Evolutionary conservation across 306 rosid genomes (phyloP).

Genomic region (Quercus berberidifolia): DNA sequence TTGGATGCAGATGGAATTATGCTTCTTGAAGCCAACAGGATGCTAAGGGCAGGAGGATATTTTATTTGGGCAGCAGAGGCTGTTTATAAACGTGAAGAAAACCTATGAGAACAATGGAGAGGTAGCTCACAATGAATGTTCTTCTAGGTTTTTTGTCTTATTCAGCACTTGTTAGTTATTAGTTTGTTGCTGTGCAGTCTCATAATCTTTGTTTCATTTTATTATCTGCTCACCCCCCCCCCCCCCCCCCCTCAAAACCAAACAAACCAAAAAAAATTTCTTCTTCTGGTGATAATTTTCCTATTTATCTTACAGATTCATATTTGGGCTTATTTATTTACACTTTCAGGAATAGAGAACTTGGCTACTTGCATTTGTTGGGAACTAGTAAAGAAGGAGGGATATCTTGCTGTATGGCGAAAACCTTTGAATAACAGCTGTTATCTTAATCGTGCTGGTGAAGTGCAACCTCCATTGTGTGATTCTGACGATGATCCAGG

Average conservation of each 20-base stretch:
- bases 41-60: slow-evolving; percentile 83
- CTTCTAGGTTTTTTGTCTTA: background rate
- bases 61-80: slow-evolving; percentile 96
- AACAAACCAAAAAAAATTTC: no score
- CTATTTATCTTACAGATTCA: slow-evolving; percentile 7
- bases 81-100: slow-evolving; percentile 67
- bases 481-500: slow-evolving; percentile 72
- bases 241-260: background rate
- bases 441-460: slow-evolving; percentile 58
- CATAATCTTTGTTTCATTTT: background rate
- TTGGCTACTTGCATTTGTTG: slow-evolving; percentile 71
- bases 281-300: background rate
- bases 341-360: slow-evolving; percentile 62
- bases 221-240: no score
- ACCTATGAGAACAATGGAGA: slow-evolving; percentile 78
- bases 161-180: background rate
- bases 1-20: slow-evolving; percentile 70
- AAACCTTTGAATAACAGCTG: slow-evolving; percentile 80
- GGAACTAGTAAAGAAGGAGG: slow-evolving; percentile 77
- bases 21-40: slow-evolving; percentile 85
- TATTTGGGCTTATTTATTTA: slow-evolving; percentile 21
- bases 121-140: slow-evolving; percentile 42
- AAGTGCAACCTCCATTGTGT: slow-evolving; percentile 64
- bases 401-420: slow-evolving; percentile 81
- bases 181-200: background rate